Percentiles rank a stretch among this genome's conserved stretches.
Evolutionary conservation across 257 asterid species (phyloP).

Genomic region (Verbascum thapsus): DNA sequence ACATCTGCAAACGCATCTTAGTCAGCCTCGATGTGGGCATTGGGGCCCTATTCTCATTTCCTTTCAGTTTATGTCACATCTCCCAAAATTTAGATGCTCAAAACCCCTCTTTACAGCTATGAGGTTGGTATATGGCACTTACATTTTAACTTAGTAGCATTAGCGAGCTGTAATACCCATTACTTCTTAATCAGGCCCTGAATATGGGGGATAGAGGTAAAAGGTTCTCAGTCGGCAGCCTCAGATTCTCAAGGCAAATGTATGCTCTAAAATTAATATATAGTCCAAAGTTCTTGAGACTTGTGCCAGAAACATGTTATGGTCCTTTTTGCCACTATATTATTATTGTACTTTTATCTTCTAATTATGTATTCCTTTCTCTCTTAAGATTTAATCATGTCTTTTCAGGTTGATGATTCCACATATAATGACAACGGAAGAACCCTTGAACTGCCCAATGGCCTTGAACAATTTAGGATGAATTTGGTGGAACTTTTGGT

Average conservation of each 20-base stretch:
- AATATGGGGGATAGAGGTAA: background rate
- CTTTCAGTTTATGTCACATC: constrained; percentile 14
- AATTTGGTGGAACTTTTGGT: constrained; percentile 76
- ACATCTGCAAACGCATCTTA: background rate
- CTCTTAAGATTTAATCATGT: constrained; percentile 22
- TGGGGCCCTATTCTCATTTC: background rate
- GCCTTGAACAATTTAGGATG: constrained; percentile 80
- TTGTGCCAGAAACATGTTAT: constrained; percentile 7
- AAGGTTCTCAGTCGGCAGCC: background rate
- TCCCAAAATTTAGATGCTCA: background rate
- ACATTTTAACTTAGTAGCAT: constrained; percentile 3
- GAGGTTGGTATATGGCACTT: constrained; percentile 4
- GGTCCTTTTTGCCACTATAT: constrained; percentile 19
- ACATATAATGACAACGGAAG: constrained; percentile 54
- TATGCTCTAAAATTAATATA: constrained; percentile 10
- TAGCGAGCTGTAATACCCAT: constrained; percentile 4
- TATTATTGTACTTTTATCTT: constrained; percentile 18
- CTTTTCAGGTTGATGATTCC: constrained; percentile 69
- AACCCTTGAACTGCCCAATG: constrained; percentile 66
- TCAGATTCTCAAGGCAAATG: background rate
- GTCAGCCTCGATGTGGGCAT: background rate
- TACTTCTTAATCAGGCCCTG: background rate
- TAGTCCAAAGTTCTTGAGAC: constrained; percentile 12
- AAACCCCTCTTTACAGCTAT: constrained; percentile 16
- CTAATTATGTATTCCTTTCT: background rate